phyloP scores from a whole-genome alignment of 202 grass and related monocot genomes.

The Alloteropsis angusta region DNA sequence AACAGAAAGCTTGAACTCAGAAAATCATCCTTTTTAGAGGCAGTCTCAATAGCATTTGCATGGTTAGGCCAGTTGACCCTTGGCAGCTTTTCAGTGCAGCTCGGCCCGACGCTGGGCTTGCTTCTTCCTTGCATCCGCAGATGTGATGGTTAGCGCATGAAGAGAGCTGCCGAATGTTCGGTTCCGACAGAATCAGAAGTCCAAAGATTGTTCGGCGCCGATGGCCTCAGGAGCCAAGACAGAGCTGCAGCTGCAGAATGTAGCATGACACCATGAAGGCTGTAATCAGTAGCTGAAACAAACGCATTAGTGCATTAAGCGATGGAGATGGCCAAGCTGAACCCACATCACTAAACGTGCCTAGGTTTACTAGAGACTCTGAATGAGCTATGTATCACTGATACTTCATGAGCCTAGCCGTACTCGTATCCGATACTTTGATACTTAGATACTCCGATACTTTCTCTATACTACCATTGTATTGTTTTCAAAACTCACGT shows the following conservation, averaged over 20 bases:
- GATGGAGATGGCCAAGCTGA: too few species aligned
- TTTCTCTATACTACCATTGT: too few species aligned
- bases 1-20: slow-evolving; percentile 71
- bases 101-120: slow-evolving; percentile 11
- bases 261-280: not conserved
- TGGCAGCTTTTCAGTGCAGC: slow-evolving; percentile 30
- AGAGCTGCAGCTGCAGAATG: not conserved
- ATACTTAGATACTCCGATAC: too few species aligned
- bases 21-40: slow-evolving; percentile 42
- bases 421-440: too few species aligned
- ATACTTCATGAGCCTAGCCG: too few species aligned
- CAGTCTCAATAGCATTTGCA: slow-evolving; percentile 38
- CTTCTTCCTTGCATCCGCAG: slow-evolving; percentile 21
- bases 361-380: too few species aligned
- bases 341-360: too few species aligned
- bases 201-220: too few species aligned
- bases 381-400: too few species aligned
- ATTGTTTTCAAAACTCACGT: too few species aligned
- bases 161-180: not conserved
- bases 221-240: not conserved
- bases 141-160: not conserved
- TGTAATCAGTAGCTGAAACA: not conserved
- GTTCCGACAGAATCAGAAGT: not conserved
- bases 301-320: not conserved
- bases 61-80: slow-evolving; percentile 63